Evolutionary conservation across 495 filamentous ascomycete species (phyloP), one percentile per base, ranked within the genome.

Genomic region (Lasiosphaeria miniovina): DNA sequence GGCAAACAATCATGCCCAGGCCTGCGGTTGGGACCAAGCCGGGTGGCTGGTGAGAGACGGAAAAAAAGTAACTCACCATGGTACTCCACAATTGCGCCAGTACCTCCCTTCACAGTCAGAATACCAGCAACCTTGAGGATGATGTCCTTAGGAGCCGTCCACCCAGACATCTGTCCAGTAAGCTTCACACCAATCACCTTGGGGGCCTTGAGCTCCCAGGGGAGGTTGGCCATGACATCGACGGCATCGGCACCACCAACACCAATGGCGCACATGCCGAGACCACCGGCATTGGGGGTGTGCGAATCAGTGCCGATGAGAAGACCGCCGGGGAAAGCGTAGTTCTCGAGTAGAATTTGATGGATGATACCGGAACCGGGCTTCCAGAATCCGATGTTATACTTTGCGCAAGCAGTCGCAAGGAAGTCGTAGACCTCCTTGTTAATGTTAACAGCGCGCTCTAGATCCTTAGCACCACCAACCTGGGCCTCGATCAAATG

Each of bases 401-500:
- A 98, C 83, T 97, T 98, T 64, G 92, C 94, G 69, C 94, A 98
- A 59, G 95, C 87, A 54, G 87, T 87, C 56, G 93, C 86, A 72
- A 98, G 82, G 85, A 98, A 98, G 76, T 98, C 90, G 79, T 98
- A 98, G 64, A 98, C 94, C 77, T 98, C 94, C 85, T 98, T 97
- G 88, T 98, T 98, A 79, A 97, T 96, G 56, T 84, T 84, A 68
- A 91, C 80, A 64, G 95, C 95, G 70, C 94, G 85, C 55, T 86
- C 90, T 67, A 98, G 82, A 88, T 98, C 94, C 84, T 97, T 93
- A 52, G 83, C 86, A 69, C 95, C 94, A 70, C 94, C 94, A 71
- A 91, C 72, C 80, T 97, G 93, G 62, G 93, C 94, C 82, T 98
- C 94, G 77, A 98, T 98, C 83, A 98, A 86, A 82, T 98, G 94